Evolutionary conservation across 768 basidiomycete genomes (phyloP).

Genomic region (Trametopsis cervina): DNA sequence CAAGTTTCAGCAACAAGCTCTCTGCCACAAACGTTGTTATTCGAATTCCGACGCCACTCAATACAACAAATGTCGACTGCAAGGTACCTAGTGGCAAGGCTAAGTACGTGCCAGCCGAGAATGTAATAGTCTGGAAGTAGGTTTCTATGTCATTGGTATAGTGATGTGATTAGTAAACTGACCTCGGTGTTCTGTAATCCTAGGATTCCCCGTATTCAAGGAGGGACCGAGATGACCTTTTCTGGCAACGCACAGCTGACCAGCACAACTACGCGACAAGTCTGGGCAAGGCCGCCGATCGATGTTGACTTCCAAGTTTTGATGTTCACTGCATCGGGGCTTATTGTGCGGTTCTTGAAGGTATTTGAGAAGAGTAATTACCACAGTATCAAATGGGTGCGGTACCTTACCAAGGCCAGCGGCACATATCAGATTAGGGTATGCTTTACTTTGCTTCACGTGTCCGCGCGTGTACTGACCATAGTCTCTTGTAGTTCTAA

Average conservation of each 20-base stretch:
- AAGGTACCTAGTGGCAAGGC: slow-evolving; percentile 92
- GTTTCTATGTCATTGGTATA: slow-evolving; percentile 26
- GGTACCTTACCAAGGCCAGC: slow-evolving; percentile 90
- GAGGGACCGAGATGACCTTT: slow-evolving; percentile 85
- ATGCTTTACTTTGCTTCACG: slow-evolving; percentile 28
- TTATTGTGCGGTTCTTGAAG: slow-evolving; percentile 95
- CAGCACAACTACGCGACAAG: slow-evolving; percentile 85
- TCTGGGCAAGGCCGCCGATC: slow-evolving; percentile 97
- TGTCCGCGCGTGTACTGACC: not conserved
- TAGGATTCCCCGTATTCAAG: slow-evolving; percentile 89
- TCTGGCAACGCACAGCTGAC: slow-evolving; percentile 79
- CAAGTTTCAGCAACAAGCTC: slow-evolving; percentile 87
- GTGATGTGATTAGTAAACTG: slow-evolving; percentile 1
- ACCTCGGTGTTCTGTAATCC: too few species aligned
- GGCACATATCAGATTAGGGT: slow-evolving; percentile 93
- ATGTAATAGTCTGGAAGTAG: slow-evolving; percentile 96
- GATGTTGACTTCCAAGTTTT: slow-evolving; percentile 98
- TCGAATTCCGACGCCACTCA: slow-evolving; percentile 93
- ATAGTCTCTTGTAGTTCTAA: slow-evolving; percentile 2
- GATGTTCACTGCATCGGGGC: slow-evolving; percentile 96
- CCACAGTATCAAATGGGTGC: slow-evolving; percentile 92
- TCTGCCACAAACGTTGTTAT: slow-evolving; percentile 90
- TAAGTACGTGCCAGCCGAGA: slow-evolving; percentile 95
- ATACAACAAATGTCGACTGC: slow-evolving; percentile 87
- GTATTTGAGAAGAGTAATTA: slow-evolving; percentile 97